A percentile compares a stretch with the other conserved stretches of the same genome.
phyloP scores from a whole-genome alignment of 2,329 filamentous ascomycete genomes.

The Paradendryphiella salina region DNA sequence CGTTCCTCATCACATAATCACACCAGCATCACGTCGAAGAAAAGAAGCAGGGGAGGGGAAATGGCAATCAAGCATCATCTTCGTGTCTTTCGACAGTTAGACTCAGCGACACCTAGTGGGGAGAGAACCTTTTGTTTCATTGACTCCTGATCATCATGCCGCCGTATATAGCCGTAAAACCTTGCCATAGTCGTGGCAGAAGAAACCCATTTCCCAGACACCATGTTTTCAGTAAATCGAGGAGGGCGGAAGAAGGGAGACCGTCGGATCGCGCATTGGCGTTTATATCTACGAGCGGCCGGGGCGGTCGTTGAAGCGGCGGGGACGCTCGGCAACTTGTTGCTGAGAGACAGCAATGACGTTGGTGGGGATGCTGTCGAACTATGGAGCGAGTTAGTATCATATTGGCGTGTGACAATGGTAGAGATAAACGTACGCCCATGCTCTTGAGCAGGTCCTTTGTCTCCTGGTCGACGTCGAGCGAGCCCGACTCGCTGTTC shows the following conservation, averaged over 20 bases:
- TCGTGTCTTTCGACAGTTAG: constrained; percentile 50
- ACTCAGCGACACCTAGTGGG: constrained; percentile 87
- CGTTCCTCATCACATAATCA: constrained; percentile 5
- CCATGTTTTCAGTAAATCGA: constrained; percentile 43
- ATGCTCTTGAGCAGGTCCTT: constrained; percentile 99
- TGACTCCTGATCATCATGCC: constrained; percentile 73
- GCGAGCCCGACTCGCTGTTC: constrained; percentile 87
- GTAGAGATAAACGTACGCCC: constrained; percentile 71
- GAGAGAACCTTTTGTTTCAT: constrained; percentile 49
- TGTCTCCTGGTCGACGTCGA: constrained; percentile 96
- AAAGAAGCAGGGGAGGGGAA: constrained; percentile 23
- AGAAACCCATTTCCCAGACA: constrained; percentile 93
- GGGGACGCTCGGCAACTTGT: constrained; percentile 81
- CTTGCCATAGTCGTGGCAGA: constrained; percentile 94
- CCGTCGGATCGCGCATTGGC: constrained; percentile 54
- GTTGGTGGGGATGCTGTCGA: constrained; percentile 97
- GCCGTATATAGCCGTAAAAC: constrained; percentile 65
- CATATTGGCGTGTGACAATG: background rate
- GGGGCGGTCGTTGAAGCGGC: constrained; percentile 72
- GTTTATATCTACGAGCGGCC: constrained; percentile 37
- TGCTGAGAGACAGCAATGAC: constrained; percentile 87
- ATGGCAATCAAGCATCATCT: constrained; percentile 93
- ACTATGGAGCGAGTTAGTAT: constrained; percentile 58
- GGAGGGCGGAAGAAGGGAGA: constrained; percentile 30
- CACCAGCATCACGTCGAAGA: constrained; percentile 15